phyloP scores from a whole-genome alignment of 495 filamentous ascomycete genomes.

The Aspergillus nidulans region DNA sequence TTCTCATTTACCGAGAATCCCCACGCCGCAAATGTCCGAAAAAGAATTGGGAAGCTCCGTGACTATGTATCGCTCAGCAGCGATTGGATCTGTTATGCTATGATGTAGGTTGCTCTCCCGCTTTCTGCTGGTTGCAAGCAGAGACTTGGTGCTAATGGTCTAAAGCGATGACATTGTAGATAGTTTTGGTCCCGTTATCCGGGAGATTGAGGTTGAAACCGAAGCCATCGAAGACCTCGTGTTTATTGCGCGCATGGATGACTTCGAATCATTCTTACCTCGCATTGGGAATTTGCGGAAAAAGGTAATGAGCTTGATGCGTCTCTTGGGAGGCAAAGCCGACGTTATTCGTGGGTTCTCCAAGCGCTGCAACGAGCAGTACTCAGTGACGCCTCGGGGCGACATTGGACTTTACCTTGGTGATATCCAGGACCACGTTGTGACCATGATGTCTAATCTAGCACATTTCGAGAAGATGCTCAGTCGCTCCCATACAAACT shows the following conservation, averaged over 20 bases:
- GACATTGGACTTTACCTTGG: constrained; percentile 95
- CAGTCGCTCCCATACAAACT: constrained; percentile 90
- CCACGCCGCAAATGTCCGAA: constrained; percentile 82
- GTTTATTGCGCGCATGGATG: constrained; percentile 82
- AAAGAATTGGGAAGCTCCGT: constrained; percentile 85
- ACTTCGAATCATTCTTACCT: constrained; percentile 79
- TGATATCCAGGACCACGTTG: constrained; percentile 98
- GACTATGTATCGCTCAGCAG: constrained; percentile 90
- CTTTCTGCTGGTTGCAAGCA: background rate
- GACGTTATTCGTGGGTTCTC: constrained; percentile 97
- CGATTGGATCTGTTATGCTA: constrained; percentile 98
- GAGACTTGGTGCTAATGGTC: constrained; percentile 1
- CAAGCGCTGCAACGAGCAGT: constrained; percentile 96
- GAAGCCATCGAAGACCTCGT: constrained; percentile 94
- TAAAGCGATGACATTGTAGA: constrained; percentile 92
- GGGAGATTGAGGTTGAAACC: constrained; percentile 78
- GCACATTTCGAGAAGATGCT: constrained; percentile 97
- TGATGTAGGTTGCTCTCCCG: constrained; percentile 65
- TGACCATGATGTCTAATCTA: constrained; percentile 97
- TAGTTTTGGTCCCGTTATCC: constrained; percentile 84
- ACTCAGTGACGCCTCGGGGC: constrained; percentile 85
- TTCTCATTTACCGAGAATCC: constrained; percentile 84
- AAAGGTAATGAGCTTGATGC: constrained; percentile 89
- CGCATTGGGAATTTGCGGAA: constrained; percentile 88
- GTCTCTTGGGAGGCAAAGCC: constrained; percentile 89